Conservation (phyloP, 345 rosid genomes). For the Diplotaxis tenuifolia region DNA sequence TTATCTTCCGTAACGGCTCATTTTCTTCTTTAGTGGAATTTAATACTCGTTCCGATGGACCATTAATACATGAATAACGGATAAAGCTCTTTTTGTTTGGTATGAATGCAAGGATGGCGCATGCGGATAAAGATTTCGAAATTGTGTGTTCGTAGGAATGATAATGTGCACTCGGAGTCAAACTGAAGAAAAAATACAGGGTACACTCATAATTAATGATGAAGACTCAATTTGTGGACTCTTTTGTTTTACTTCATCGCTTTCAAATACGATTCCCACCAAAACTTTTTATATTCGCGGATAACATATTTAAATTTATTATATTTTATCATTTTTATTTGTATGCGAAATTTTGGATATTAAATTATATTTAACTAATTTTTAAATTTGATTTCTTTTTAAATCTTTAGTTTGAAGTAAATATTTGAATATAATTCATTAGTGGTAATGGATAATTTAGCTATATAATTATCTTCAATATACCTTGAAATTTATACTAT, state of each 20-base stretch:
- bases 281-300: too few relatives aligned
- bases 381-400: too few relatives aligned
- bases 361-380: too few relatives aligned
- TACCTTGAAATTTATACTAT: too few relatives aligned
- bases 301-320: too few relatives aligned
- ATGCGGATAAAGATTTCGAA: background rate
- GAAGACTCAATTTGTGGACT: background rate
- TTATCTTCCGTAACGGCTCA: background rate
- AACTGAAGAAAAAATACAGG: background rate
- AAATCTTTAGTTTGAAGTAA: too few relatives aligned
- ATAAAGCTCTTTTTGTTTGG: background rate
- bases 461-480: too few relatives aligned
- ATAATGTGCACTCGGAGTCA: background rate
- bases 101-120: slow-evolving; percentile 14
- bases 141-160: background rate
- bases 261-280: background rate
- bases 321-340: too few relatives aligned
- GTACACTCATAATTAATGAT: background rate
- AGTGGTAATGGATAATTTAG: too few relatives aligned
- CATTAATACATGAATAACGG: background rate
- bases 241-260: slow-evolving; percentile 8
- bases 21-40: background rate
- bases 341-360: too few relatives aligned
- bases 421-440: too few relatives aligned
- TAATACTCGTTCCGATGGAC: background rate